phyloP scores from a whole-genome alignment of 2,329 filamentous ascomycete species.

The Dothistroma pini region DNA sequence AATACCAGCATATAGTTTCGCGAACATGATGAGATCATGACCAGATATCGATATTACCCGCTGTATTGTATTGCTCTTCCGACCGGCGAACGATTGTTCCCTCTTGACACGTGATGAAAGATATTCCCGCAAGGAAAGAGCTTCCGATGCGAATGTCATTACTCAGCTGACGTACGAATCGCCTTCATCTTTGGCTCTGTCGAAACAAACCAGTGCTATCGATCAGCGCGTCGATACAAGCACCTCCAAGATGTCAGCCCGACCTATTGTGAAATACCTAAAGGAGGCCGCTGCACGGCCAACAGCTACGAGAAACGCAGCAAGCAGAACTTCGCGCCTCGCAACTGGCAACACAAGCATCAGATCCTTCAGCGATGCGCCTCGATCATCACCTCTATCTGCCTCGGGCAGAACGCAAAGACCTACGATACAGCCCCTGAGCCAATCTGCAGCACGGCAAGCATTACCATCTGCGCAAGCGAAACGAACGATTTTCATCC shows the following conservation, averaged over 20 bases:
- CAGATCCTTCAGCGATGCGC: conserved; percentile 22
- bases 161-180: background rate
- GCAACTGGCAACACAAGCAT: conserved; percentile 3
- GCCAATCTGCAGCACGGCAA: conserved; percentile 32
- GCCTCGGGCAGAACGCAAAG: conserved; percentile 23
- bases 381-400: conserved; percentile 23
- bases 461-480: conserved; percentile 24
- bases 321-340: conserved; percentile 3
- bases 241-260: conserved; percentile 9
- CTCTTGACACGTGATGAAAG: too few species aligned
- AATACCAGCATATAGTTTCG: background rate
- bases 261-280: conserved; percentile 11
- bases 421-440: conserved; percentile 24
- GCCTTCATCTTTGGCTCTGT: background rate
- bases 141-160: background rate
- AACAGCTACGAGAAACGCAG: background rate
- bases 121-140: too few species aligned
- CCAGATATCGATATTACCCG: too few species aligned
- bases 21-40: background rate
- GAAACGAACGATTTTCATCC: conserved; percentile 85
- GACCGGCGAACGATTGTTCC: too few species aligned
- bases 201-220: background rate
- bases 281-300: conserved; percentile 7
- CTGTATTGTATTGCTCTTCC: background rate
- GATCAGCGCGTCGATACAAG: background rate